Evolutionary conservation across 108 stramenopile species (phyloP).

Genomic region (Fragilariopsis cylindrus): DNA sequence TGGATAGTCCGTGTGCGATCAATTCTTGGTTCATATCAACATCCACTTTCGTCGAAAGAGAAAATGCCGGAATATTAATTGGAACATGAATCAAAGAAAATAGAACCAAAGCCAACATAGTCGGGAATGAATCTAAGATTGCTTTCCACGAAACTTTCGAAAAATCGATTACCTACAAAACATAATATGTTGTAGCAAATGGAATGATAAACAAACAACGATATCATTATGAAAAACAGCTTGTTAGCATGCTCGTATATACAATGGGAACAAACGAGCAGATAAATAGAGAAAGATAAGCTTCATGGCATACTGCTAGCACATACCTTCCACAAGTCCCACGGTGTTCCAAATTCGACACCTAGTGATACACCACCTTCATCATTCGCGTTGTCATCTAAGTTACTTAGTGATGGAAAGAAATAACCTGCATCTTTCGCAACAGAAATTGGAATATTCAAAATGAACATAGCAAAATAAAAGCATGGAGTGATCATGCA

Average conservation of each 20-base stretch:
- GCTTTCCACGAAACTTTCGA: constrained; percentile 60
- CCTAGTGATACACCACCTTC: constrained; percentile 5
- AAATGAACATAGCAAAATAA: constrained; percentile 44
- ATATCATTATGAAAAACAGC: neutral
- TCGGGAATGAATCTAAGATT: constrained; percentile 55
- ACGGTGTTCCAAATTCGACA: constrained; percentile 21
- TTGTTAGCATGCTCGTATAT: neutral
- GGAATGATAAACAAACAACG: constrained; percentile 2
- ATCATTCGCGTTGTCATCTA: neutral
- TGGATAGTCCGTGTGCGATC: constrained; percentile 76
- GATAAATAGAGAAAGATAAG: neutral
- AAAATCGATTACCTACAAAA: constrained; percentile 38
- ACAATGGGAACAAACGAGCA: neutral
- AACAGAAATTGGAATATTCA: constrained; percentile 33
- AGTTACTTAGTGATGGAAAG: constrained; percentile 51
- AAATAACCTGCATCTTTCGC: constrained; percentile 59
- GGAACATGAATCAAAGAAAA: constrained; percentile 64
- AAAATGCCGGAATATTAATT: constrained; percentile 87
- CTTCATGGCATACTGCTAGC: neutral
- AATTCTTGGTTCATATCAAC: constrained; percentile 82
- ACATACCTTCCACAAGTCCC: constrained; percentile 40
- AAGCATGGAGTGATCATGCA: constrained; percentile 78
- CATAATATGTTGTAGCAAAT: constrained; percentile 22
- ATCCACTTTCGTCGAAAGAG: constrained; percentile 65
- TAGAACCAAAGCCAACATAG: constrained; percentile 54